Percentiles rank a stretch among this genome's conserved stretches.
These are phyloP conservation scores for Penicillium tannophilum DNA, from an alignment of 495 filamentous ascomycete species.

Conservation along the genomic window DNA sequence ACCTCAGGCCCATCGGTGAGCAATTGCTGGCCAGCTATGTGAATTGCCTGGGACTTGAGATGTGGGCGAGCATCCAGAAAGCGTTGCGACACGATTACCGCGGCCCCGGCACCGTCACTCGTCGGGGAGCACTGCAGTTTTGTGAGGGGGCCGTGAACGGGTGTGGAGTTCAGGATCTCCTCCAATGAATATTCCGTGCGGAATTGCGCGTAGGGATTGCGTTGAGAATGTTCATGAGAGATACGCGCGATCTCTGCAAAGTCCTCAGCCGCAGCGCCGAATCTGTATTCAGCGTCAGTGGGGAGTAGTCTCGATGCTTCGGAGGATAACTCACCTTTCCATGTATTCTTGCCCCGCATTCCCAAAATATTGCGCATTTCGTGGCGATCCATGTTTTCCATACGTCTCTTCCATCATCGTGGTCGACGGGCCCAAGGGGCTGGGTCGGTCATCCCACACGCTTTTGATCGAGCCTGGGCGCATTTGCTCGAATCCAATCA, in stretches of 20 bases:
- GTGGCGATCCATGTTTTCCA: conserved; percentile 38
- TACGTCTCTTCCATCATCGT: conserved; percentile 26
- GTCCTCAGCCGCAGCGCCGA: conserved; percentile 70
- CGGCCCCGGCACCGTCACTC: conserved; percentile 84
- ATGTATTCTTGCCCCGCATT: conserved; percentile 87
- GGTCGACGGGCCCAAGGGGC: conserved; percentile 23
- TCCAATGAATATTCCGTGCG: conserved; percentile 83
- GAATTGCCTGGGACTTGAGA: conserved; percentile 73
- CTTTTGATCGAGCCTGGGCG: conserved; percentile 56
- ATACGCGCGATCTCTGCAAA: conserved; percentile 85
- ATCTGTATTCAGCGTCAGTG: conserved; percentile 40
- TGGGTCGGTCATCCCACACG: conserved; percentile 28
- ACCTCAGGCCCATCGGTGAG: conserved; percentile 76
- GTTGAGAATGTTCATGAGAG: conserved; percentile 78
- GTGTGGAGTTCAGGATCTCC: conserved; percentile 72
- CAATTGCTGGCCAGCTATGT: conserved; percentile 83
- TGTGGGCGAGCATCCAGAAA: conserved; percentile 83
- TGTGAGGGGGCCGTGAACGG: conserved; percentile 77
- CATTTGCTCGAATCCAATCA: conserved; percentile 95
- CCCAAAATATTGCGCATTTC: conserved; percentile 82
- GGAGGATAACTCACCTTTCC: conserved; percentile 59
- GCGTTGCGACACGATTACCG: conserved; percentile 80
- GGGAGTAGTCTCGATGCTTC: not conserved
- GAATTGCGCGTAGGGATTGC: conserved; percentile 92
- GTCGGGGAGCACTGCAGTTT: conserved; percentile 83